phyloP scores from a whole-genome alignment of 1,139 yeast species.

The Blastobotrys elegans region DNA sequence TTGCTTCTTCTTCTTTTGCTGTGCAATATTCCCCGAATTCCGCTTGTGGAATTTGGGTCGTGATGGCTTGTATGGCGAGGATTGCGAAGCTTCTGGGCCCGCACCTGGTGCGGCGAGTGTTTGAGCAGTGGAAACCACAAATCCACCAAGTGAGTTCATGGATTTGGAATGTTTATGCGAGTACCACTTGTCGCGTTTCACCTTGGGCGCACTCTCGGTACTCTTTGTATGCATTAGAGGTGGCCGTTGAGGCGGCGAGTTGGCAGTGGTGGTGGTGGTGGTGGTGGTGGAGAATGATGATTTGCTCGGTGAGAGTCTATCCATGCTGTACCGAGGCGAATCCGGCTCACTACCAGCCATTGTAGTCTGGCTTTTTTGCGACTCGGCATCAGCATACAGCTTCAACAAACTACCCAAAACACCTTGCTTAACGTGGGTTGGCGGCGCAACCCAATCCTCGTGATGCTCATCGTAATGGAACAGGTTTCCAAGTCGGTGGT shows the following conservation, averaged over 20 bases:
- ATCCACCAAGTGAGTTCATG: slow-evolving; percentile 22
- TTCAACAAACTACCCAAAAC: slow-evolving; percentile 71
- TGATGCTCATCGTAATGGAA: slow-evolving; percentile 11
- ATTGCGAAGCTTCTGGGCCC: background rate
- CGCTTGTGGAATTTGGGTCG: slow-evolving; percentile 20
- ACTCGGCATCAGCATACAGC: slow-evolving; percentile 47
- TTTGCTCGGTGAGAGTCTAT: background rate
- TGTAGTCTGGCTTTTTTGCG: slow-evolving; percentile 10
- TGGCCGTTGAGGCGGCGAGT: slow-evolving; percentile 1
- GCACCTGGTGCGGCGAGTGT: slow-evolving; percentile 26
- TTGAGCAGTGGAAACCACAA: slow-evolving; percentile 23
- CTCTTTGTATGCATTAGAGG: slow-evolving; percentile 4
- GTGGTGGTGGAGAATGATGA: slow-evolving; percentile 1
- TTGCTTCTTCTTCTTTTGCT: slow-evolving; percentile 29
- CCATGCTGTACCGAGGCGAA: slow-evolving; percentile 5
- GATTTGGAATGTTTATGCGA: slow-evolving; percentile 24
- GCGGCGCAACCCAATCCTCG: slow-evolving; percentile 61
- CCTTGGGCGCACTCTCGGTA: slow-evolving; percentile 7
- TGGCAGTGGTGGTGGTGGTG: too few species aligned
- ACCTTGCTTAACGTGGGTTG: slow-evolving; percentile 72
- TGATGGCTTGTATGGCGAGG: slow-evolving; percentile 10
- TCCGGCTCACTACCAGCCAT: slow-evolving; percentile 2
- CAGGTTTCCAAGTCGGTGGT: background rate
- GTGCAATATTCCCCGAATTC: slow-evolving; percentile 14
- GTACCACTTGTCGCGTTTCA: slow-evolving; percentile 25